Conservation (phyloP, 208 protist species). For the Wallacemonas sp. region DNA sequence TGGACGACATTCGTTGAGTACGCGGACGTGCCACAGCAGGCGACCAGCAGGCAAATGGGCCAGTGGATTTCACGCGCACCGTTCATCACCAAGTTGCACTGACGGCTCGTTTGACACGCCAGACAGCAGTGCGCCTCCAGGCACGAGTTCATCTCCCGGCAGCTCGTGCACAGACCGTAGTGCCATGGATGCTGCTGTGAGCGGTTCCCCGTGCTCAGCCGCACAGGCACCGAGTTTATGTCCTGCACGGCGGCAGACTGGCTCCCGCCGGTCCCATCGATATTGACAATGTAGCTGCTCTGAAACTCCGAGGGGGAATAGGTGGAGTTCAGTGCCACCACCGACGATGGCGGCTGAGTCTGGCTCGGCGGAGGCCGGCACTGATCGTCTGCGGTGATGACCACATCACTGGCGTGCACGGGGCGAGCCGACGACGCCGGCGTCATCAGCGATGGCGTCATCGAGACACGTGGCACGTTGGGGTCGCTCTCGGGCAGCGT, state of each 20-base stretch:
- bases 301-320: background rate
- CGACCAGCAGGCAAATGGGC: constrained; percentile 20
- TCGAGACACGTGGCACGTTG: background rate
- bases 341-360: background rate
- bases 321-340: background rate
- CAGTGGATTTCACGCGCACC: constrained; percentile 28
- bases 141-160: constrained; percentile 23
- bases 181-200: constrained; percentile 16
- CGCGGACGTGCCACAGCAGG: constrained; percentile 4
- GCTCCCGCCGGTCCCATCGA: background rate
- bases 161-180: constrained; percentile 37
- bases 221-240: constrained; percentile 11
- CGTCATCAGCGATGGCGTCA: constrained; percentile 3
- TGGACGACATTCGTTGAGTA: background rate
- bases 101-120: constrained; percentile 48
- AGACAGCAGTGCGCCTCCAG: constrained; percentile 43
- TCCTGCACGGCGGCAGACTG: background rate
- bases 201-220: background rate
- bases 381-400: background rate
- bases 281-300: constrained; percentile 4
- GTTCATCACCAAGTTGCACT: constrained; percentile 45
- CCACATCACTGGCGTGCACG: background rate
- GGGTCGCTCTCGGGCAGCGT: background rate
- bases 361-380: background rate
- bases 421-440: background rate